phyloP scores from a whole-genome alignment of 2,329 filamentous ascomycete genomes.

The Fusarium brachygibbosum region DNA sequence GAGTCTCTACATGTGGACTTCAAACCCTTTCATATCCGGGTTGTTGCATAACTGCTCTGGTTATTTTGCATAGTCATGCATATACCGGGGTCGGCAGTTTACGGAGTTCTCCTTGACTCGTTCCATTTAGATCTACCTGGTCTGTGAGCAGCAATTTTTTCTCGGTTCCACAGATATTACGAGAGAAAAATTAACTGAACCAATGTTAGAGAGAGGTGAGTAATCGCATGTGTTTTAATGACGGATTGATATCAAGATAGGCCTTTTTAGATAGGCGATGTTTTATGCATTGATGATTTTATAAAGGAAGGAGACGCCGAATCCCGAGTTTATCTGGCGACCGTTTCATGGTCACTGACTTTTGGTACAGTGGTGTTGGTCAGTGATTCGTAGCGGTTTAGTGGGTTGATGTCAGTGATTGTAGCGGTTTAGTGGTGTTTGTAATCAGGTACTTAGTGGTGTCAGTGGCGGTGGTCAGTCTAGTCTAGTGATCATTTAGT shows the following conservation, averaged over 20 bases:
- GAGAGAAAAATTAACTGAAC: constrained; percentile 17
- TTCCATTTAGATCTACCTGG: constrained; percentile 28
- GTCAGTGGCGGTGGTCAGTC: neutral
- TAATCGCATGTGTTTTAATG: constrained; percentile 40
- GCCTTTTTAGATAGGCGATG: constrained; percentile 37
- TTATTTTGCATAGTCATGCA: neutral
- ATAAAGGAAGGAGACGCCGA: constrained; percentile 13
- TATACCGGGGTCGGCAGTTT: constrained; percentile 29
- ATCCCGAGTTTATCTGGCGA: constrained; percentile 14
- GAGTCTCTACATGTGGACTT: too few species aligned
- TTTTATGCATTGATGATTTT: constrained; percentile 25
- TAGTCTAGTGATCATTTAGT: neutral
- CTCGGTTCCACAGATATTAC: constrained; percentile 30
- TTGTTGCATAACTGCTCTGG: too few species aligned
- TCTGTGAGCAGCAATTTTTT: constrained; percentile 15
- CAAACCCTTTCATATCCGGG: too few species aligned
- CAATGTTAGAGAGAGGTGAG: constrained; percentile 29
- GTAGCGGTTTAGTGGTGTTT: neutral
- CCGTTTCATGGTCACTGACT: too few species aligned
- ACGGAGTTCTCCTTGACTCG: constrained; percentile 27
- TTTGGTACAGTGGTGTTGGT: neutral
- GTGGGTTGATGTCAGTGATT: too few species aligned
- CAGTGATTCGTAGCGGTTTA: neutral
- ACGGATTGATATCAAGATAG: constrained; percentile 42
- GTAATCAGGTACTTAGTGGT: neutral